Percentiles rank a stretch among this genome's conserved stretches.
Conservation (phyloP, 2,329 filamentous ascomycete species). For the Monascus ruber region DNA sequence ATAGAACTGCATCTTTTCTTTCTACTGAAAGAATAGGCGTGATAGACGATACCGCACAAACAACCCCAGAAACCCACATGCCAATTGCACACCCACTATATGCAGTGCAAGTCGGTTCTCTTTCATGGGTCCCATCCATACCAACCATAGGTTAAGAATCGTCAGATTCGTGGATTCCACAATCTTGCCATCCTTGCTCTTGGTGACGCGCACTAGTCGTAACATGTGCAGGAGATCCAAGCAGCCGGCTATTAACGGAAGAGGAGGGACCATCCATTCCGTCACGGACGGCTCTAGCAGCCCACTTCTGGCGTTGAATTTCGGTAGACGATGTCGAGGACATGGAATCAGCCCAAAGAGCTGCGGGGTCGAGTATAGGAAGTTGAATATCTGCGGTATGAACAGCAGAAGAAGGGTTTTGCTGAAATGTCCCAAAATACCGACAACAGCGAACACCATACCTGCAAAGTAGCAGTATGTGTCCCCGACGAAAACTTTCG, state of each 20-base stretch:
- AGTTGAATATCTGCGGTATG: slow-evolving; percentile 92
- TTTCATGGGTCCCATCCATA: slow-evolving; percentile 83
- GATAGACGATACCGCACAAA: slow-evolving; percentile 80
- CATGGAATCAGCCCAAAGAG: slow-evolving; percentile 84
- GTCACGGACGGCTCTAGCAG: slow-evolving; percentile 79
- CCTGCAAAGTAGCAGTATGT: slow-evolving; percentile 99
- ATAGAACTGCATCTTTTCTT: too few relatives aligned
- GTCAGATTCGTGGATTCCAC: slow-evolving; percentile 82
- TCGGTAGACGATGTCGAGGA: slow-evolving; percentile 80
- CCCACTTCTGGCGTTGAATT: slow-evolving; percentile 75
- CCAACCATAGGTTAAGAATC: slow-evolving; percentile 87
- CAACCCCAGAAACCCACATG: slow-evolving; percentile 67
- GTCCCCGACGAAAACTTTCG: slow-evolving; percentile 90
- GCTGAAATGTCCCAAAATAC: slow-evolving; percentile 93
- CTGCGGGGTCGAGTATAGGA: slow-evolving; percentile 84
- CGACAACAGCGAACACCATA: slow-evolving; percentile 97
- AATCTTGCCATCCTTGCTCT: slow-evolving; percentile 58
- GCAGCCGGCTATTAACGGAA: slow-evolving; percentile 47
- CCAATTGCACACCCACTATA: slow-evolving; percentile 65
- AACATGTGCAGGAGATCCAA: slow-evolving; percentile 60
- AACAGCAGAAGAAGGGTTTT: slow-evolving; percentile 89
- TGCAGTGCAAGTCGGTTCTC: slow-evolving; percentile 75
- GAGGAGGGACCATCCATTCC: slow-evolving; percentile 62
- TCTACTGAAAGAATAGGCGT: slow-evolving; percentile 64
- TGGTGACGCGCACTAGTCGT: slow-evolving; percentile 55